Evolutionary conservation across 1,139 yeast species (phyloP), one percentile per base, ranked within the genome.

Genomic region (Pneumocystis jirovecii): DNA sequence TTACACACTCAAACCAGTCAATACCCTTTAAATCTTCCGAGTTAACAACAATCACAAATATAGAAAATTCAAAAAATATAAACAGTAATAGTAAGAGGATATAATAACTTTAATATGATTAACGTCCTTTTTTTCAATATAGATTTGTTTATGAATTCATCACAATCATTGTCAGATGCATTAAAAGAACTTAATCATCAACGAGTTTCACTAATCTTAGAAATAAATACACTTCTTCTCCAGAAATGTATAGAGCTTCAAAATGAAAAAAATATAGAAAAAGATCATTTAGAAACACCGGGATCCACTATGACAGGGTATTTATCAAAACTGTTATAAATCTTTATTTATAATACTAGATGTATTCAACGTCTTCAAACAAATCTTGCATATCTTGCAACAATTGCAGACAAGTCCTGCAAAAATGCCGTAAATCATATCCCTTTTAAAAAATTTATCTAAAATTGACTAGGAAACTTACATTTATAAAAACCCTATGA

Each of bases 161-260:
- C 57, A 50, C 56, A 44, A 19, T 12, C n/a, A 50, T 12, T 50
- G 25, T 50, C 34, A 25, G 31, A 50, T 25, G 8, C 57, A n/a
- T 25, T 50, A 50, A 40, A 17, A 40, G 57, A 50, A 50, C 57
- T 50, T 25, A 50, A 29, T 25, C 57, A 29, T 50, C 57, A 50
- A 25, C 57, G 57, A 12, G 61, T 64, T 29, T 59, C 65, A 42
- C 21, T 65, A 40, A 7, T 65, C 19, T 64, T 65, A 60, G 66
- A 65, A 12, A 65, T 65, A 59, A 65, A 65, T 44, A 42, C 61
- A 25, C 63, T 65, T 25, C 63, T 64, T 63, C 56, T 64, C n/a
- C 66, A 62, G 15, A 64, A 64, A 50, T 50, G 57, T 25, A 50
- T 50, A 50, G 57, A 50, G 25, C 34, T 50, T 2, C 57, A 50